These are phyloP conservation scores for Coniochaeta ligniaria DNA, from an alignment of 2,329 filamentous ascomycete genomes.

Conservation along the genomic window DNA sequence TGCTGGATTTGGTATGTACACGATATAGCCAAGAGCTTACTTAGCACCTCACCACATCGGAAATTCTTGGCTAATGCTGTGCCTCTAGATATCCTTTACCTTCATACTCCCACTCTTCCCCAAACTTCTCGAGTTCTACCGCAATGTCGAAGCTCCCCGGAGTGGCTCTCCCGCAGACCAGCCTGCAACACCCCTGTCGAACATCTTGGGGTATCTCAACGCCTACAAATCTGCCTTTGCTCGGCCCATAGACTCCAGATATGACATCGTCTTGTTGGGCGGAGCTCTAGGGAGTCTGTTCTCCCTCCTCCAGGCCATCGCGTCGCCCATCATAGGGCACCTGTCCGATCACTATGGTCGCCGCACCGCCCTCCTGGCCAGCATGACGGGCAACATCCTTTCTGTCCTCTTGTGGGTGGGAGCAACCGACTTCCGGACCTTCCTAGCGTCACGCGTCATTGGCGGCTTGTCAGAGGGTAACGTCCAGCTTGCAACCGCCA, in stretches of 20 bases:
- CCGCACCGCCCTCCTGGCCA: conserved; percentile 77
- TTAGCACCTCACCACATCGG: neutral
- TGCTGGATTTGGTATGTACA: conserved; percentile 82
- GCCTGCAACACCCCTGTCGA: conserved; percentile 64
- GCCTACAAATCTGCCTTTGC: conserved; percentile 92
- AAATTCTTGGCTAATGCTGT: neutral
- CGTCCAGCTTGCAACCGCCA: conserved; percentile 90
- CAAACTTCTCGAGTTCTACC: conserved; percentile 92
- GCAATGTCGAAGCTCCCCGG: conserved; percentile 65
- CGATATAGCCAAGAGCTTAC: neutral
- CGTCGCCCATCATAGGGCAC: conserved; percentile 82
- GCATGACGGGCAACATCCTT: conserved; percentile 88
- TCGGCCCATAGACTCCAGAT: conserved; percentile 86
- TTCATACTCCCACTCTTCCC: conserved; percentile 97
- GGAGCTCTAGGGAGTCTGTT: conserved; percentile 92
- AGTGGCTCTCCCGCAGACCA: conserved; percentile 29
- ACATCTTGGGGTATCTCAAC: conserved; percentile 77
- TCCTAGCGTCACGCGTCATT: conserved; percentile 85
- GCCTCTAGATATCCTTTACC: conserved; percentile 81
- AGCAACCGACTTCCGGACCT: conserved; percentile 91
- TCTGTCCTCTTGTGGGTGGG: conserved; percentile 92
- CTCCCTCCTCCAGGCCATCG: conserved; percentile 81
- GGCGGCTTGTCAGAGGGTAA: conserved; percentile 95
- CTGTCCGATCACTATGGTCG: conserved; percentile 87
- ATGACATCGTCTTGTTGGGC: conserved; percentile 93